These are phyloP conservation scores for Thelonectria discophora DNA, from an alignment of 2,329 filamentous ascomycete species.

Conservation along the genomic window DNA sequence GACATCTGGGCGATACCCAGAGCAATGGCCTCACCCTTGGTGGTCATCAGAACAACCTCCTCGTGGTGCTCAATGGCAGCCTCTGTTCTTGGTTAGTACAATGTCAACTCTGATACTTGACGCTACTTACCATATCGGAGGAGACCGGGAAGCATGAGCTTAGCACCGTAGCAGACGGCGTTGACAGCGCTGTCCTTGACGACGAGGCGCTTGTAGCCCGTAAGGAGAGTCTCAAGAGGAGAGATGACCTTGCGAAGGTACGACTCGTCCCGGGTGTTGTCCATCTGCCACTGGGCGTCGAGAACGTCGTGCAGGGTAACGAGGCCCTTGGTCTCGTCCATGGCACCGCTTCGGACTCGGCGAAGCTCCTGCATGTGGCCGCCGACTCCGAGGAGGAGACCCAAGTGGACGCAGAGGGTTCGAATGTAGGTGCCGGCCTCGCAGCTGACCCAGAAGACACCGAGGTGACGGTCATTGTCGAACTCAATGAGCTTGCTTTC, in stretches of 20 bases:
- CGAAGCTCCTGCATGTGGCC: conserved; percentile 99
- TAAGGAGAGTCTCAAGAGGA: conserved; percentile 91
- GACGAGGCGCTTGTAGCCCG: conserved; percentile 93
- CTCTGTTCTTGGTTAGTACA: conserved; percentile 63
- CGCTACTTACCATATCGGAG: conserved; percentile 79
- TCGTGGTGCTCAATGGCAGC: conserved; percentile 91
- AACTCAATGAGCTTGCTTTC: conserved; percentile 98
- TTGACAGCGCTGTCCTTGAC: conserved; percentile 89
- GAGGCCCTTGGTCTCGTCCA: conserved; percentile 89
- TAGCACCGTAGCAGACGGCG: conserved; percentile 97
- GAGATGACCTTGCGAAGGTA: conserved; percentile 91
- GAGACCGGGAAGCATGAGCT: conserved; percentile 97
- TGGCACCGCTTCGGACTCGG: conserved; percentile 91
- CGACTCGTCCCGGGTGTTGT: conserved; percentile 94
- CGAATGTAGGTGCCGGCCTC: conserved; percentile 98
- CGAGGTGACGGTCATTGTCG: conserved; percentile 96
- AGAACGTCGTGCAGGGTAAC: conserved; percentile 89
- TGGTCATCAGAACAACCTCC: conserved; percentile 97
- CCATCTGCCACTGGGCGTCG: conserved; percentile 94
- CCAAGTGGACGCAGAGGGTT: conserved; percentile 95
- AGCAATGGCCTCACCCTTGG: conserved; percentile 98
- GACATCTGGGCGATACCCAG: conserved; percentile 98
- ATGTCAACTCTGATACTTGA: neutral
- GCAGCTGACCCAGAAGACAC: conserved; percentile 99
- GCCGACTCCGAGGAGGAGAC: conserved; percentile 78